A percentile compares a stretch with the other conserved stretches of the same genome.
These are phyloP conservation scores for Trebouxia sp. DNA, from an alignment of 139 green algal species.

Conservation along the genomic window DNA sequence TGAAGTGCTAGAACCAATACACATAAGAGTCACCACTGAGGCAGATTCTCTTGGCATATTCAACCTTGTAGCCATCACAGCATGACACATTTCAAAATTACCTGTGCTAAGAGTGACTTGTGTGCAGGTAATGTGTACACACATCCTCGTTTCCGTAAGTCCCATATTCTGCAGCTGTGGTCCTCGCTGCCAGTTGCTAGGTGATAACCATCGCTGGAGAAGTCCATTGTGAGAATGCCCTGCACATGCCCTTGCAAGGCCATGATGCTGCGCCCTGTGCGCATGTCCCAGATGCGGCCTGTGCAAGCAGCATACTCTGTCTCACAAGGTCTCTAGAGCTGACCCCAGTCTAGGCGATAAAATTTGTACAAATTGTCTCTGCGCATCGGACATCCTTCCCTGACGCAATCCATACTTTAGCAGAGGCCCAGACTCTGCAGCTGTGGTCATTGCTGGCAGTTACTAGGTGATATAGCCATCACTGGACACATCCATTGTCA, in stretches of 20 bases:
- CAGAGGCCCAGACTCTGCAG: conserved; percentile 85
- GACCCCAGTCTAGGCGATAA: too few relatives aligned
- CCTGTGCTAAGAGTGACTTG: conserved; percentile 68
- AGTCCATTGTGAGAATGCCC: conserved; percentile 83
- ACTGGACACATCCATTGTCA: conserved; percentile 85
- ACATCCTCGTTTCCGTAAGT: conserved; percentile 78
- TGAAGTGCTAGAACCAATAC: too few relatives aligned
- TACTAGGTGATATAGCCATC: conserved; percentile 79
- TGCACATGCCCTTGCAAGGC: conserved; percentile 90
- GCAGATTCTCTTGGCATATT: too few relatives aligned
- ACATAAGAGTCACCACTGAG: too few relatives aligned
- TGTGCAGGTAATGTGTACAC: conserved; percentile 86
- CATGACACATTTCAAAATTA: too few relatives aligned
- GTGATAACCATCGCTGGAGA: conserved; percentile 85
- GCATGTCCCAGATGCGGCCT: conserved; percentile 89
- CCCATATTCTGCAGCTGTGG: conserved; percentile 83
- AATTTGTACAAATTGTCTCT: too few relatives aligned
- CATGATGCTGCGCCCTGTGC: conserved; percentile 83
- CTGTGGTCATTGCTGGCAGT: conserved; percentile 84
- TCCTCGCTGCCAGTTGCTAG: conserved; percentile 77
- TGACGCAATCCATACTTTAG: conserved; percentile 67
- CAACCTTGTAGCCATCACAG: too few relatives aligned
- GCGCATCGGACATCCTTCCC: too few relatives aligned
- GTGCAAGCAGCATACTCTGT: background rate
- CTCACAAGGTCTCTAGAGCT: too few relatives aligned